phyloP scores from a whole-genome alignment of 345 rosid species.

The Mercurialis annua region DNA sequence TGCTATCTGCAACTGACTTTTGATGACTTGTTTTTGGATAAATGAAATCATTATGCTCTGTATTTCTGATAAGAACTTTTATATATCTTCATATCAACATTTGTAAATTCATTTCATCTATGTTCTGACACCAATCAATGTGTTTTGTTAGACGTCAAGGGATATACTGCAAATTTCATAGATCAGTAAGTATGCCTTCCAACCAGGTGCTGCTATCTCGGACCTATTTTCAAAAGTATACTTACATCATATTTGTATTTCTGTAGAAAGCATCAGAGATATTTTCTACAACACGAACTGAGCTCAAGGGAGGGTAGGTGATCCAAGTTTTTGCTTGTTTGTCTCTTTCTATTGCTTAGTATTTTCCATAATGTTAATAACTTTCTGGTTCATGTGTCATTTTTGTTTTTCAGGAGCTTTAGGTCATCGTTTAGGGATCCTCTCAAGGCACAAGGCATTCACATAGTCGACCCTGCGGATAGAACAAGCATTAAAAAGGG shows the following conservation, averaged over 20 bases:
- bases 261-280: conserved; percentile 68
- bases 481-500: conserved; percentile 41
- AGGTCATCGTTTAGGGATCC: conserved; percentile 55
- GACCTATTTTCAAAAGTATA: conserved; percentile 10
- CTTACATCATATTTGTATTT: conserved; percentile 7
- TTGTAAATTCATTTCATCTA: background rate
- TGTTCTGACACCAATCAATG: conserved; percentile 12
- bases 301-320: conserved; percentile 93
- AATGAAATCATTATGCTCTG: conserved; percentile 1
- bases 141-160: conserved; percentile 63
- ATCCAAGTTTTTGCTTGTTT: conserved; percentile 16
- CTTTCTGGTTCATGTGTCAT: background rate
- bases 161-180: conserved; percentile 65
- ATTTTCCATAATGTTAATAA: background rate
- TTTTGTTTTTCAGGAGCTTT: conserved; percentile 49
- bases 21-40: background rate
- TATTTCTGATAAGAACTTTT: background rate
- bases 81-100: background rate
- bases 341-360: background rate
- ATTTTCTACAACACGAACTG: conserved; percentile 52
- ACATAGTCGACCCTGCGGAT: conserved; percentile 59
- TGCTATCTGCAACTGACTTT: background rate
- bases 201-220: conserved; percentile 2
- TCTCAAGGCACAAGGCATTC: conserved; percentile 54
- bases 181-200: conserved; percentile 41